These are phyloP conservation scores for Fusarium anthophilum DNA, from an alignment of 2,329 filamentous ascomycete genomes.

Conservation along the genomic window DNA sequence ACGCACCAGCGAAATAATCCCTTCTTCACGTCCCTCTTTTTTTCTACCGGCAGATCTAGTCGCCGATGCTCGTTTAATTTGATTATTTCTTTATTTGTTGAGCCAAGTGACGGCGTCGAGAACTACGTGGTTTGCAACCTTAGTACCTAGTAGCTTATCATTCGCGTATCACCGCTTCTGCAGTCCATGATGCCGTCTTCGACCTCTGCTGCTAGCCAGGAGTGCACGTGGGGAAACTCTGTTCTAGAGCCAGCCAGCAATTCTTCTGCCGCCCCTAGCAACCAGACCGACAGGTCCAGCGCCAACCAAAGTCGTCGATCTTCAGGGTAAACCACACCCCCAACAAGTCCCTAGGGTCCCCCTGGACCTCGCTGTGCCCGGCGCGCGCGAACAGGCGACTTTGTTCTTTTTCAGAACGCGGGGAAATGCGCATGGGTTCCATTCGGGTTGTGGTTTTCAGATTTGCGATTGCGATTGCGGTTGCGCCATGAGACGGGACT, in stretches of 20 bases:
- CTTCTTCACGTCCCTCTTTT: conserved; percentile 10
- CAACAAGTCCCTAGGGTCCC: conserved; percentile 18
- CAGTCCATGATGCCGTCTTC: conserved; percentile 7
- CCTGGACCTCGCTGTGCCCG: conserved; percentile 23
- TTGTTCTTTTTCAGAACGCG: conserved; percentile 30
- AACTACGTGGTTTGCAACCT: not conserved
- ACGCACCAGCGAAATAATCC: conserved; percentile 9
- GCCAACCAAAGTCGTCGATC: conserved; percentile 30
- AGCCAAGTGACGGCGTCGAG: not conserved
- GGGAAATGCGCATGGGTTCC: conserved; percentile 37
- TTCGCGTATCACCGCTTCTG: conserved; percentile 10
- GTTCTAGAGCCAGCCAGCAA: conserved; percentile 23
- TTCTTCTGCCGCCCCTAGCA: conserved; percentile 37
- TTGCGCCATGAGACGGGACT: conserved; percentile 20
- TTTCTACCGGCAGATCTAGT: conserved; percentile 10
- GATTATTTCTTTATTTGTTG: not conserved
- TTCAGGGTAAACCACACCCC: conserved; percentile 32
- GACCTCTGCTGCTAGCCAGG: conserved; percentile 15
- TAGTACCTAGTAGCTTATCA: not conserved
- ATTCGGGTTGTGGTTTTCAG: conserved; percentile 4
- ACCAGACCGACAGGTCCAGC: conserved; percentile 24
- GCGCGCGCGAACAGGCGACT: conserved; percentile 24
- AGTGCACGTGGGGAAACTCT: conserved; percentile 27
- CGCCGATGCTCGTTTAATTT: conserved; percentile 2
- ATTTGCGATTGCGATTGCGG: conserved; percentile 4